These are phyloP conservation scores for Spinacia oleracea DNA, from an alignment of 179 eudicot genomes.

Conservation along the genomic window DNA sequence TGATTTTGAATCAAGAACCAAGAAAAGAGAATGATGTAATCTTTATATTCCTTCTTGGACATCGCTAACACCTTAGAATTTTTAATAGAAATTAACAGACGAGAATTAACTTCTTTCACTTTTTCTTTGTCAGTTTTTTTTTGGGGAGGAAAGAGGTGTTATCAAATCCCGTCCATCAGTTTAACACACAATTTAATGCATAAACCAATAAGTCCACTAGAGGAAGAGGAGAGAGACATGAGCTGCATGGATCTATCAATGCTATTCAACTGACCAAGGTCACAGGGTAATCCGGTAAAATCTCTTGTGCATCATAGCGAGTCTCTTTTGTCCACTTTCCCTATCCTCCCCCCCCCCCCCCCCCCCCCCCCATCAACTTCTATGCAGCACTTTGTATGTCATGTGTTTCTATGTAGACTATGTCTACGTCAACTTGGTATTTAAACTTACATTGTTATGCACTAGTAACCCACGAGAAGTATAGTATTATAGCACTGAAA, in stretches of 20 bases:
- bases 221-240: not conserved
- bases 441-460: not conserved
- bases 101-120: not conserved
- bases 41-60: too few species aligned
- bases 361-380: too few species aligned
- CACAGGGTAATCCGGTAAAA: constrained; percentile 8
- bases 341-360: too few species aligned
- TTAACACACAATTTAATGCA: not conserved
- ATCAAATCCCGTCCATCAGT: not conserved
- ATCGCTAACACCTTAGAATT: not conserved
- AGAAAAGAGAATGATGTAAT: not conserved
- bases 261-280: not conserved
- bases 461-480: constrained; percentile 8
- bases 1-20: not conserved
- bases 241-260: not conserved
- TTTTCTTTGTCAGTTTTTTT: not conserved
- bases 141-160: not conserved
- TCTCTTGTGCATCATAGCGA: not conserved
- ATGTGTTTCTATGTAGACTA: not conserved
- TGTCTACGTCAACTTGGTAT: constrained; percentile 2
- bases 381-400: not conserved
- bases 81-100: not conserved
- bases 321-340: too few species aligned
- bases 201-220: too few species aligned
- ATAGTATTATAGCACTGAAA: constrained; percentile 13